Evolutionary conservation across 169 alveolate genomes (phyloP), one percentile per base, ranked within the genome.

Genomic region (Cryptosporidium tyzzeri): DNA sequence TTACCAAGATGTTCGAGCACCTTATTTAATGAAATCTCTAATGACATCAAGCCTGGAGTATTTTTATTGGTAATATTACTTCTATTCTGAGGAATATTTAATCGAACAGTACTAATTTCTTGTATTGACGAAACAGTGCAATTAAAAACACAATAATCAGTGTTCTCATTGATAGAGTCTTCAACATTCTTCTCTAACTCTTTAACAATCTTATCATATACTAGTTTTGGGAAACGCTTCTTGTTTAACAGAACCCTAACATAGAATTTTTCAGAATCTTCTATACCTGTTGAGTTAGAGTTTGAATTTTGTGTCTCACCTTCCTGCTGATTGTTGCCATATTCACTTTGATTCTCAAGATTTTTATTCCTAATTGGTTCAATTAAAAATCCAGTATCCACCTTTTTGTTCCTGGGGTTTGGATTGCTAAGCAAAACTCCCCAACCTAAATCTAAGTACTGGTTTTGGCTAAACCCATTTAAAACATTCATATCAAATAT

Each of bases 391-490:
- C 65, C 68, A 44, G 59, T 41, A 29, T 59, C 70, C 3, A 67
- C 55, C 7, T 62, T 21, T 21, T 44, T 80, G 44, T 35, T 80
- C 14, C 44, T 80, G 1, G 59, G 48, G 44, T 23, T 62, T 18
- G 89, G 89, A 3, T 59, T 80, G 23, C 69, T 80, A 9, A 91
- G 48, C 16, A 75, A 33, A 31, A 91, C 85, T 4, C 93, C 93
- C 93, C 93, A 91, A 7, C 93, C 93, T 41, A 89, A 70, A 91
- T 91, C 92, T 33, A 65, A 35, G 33, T 50, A 50, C 59, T 91
- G 84, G 31, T 85, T 61, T 41, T 85, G 23, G n/a, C 23, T 45
- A 44, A 62, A 59, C 3, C 68, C 53, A 62, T 12, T 39, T 7
- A 62, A 29, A 12, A 14, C 14, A 16, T 62, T 44, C 2, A 41